These are phyloP conservation scores for Umbelopsis sp. DNA, from an alignment of 192 early-diverging fungal species.

Conservation along the genomic window DNA sequence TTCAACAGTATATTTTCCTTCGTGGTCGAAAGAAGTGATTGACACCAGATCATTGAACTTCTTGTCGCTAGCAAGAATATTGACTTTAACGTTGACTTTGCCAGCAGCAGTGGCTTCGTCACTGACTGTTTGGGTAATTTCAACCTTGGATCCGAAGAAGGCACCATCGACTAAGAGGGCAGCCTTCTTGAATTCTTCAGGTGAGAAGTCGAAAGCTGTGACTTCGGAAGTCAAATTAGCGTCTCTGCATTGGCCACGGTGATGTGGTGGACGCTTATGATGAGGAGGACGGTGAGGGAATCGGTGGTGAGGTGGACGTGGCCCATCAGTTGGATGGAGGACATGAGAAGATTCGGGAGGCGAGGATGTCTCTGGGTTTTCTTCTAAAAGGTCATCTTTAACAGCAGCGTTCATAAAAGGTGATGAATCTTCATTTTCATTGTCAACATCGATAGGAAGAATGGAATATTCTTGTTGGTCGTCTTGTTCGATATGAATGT, in stretches of 20 bases:
- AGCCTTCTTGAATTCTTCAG: constrained; percentile 27
- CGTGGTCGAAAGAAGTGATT: constrained; percentile 25
- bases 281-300: constrained; percentile 9
- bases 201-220: constrained; percentile 25
- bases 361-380: not conserved
- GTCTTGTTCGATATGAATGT: not conserved
- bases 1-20: constrained; percentile 31
- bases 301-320: not conserved
- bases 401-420: not conserved
- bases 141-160: constrained; percentile 13
- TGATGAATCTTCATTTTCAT: not conserved
- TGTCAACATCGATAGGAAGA: not conserved
- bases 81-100: constrained; percentile 25
- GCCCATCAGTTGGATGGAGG: not conserved
- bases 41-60: constrained; percentile 4
- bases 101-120: not conserved
- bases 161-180: constrained; percentile 18
- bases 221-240: not conserved
- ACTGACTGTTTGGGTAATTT: constrained; percentile 1
- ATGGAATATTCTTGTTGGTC: not conserved
- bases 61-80: constrained; percentile 13
- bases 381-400: not conserved
- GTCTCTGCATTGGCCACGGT: not conserved
- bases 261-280: not conserved
- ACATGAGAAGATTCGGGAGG: not conserved